A percentile compares a stretch with the other conserved stretches of the same genome.
These are phyloP conservation scores for Aspergillus bridgeri DNA, from an alignment of 495 filamentous ascomycete species.

Conservation along the genomic window DNA sequence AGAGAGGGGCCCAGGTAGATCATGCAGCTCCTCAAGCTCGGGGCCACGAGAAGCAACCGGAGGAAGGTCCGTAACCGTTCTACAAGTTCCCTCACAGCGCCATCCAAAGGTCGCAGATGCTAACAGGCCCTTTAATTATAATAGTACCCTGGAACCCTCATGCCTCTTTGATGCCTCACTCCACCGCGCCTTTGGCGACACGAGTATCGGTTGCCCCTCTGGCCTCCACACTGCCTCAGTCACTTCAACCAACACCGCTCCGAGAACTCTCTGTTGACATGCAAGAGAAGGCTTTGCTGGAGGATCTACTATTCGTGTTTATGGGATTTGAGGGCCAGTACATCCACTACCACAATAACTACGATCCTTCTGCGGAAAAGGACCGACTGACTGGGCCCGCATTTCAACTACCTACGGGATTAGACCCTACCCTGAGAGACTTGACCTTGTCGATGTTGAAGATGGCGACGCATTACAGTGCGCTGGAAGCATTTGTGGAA, in stretches of 20 bases:
- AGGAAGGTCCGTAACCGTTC: constrained; percentile 30
- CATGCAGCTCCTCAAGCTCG: constrained; percentile 39
- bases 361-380: constrained; percentile 79
- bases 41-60: constrained; percentile 37
- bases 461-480: constrained; percentile 91
- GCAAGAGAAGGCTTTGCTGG: constrained; percentile 82
- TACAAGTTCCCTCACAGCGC: not conserved
- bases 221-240: constrained; percentile 66
- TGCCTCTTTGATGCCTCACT: constrained; percentile 75
- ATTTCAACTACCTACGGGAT: constrained; percentile 74
- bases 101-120: constrained; percentile 3
- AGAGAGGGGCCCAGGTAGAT: constrained; percentile 32
- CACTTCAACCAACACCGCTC: constrained; percentile 68
- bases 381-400: constrained; percentile 77
- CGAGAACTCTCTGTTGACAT: constrained; percentile 68
- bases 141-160: constrained; percentile 76
- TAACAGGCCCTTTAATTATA: constrained; percentile 27
- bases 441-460: constrained; percentile 84
- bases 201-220: constrained; percentile 82
- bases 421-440: constrained; percentile 89
- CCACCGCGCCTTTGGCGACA: constrained; percentile 81
- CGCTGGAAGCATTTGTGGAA: constrained; percentile 89
- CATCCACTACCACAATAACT: constrained; percentile 76
- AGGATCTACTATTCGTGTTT: constrained; percentile 89
- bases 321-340: constrained; percentile 99